Evolutionary conservation across 306 rosid species (phyloP).

Genomic region (Citrullus mucosospermus): DNA sequence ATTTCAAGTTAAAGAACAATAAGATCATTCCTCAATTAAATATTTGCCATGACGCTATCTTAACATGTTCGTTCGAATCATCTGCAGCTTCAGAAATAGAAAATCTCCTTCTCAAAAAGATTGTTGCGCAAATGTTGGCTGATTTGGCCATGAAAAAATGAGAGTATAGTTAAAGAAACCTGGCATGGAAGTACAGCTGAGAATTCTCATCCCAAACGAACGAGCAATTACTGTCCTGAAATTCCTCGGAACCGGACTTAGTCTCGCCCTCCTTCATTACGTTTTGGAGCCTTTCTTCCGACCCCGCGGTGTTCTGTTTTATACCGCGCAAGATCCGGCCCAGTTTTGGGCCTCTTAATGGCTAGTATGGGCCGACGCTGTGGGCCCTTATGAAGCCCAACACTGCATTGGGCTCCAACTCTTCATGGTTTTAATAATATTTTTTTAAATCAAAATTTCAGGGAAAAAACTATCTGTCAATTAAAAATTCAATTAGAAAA

Average conservation of each 20-base stretch:
- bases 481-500: too few relatives aligned
- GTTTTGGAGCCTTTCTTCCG: background rate
- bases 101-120: background rate
- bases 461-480: too few relatives aligned
- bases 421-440: background rate
- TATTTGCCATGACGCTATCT: background rate
- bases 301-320: background rate
- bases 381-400: background rate
- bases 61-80: background rate
- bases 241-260: slow-evolving; percentile 12
- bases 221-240: slow-evolving; percentile 21
- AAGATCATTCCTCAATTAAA: background rate
- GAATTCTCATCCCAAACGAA: slow-evolving; percentile 75
- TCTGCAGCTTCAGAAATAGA: background rate
- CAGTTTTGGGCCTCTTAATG: background rate
- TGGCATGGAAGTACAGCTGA: slow-evolving; percentile 67
- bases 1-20: background rate
- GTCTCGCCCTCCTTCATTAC: background rate
- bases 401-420: background rate
- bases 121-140: background rate
- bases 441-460: too few relatives aligned
- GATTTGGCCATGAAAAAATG: background rate
- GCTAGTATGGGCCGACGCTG: background rate
- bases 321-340: background rate
- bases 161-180: slow-evolving; percentile 21